A percentile compares a stretch with the other conserved stretches of the same genome.
Conservation (phyloP, 768 basidiomycete genomes). For the Trametes cinnabarina region DNA sequence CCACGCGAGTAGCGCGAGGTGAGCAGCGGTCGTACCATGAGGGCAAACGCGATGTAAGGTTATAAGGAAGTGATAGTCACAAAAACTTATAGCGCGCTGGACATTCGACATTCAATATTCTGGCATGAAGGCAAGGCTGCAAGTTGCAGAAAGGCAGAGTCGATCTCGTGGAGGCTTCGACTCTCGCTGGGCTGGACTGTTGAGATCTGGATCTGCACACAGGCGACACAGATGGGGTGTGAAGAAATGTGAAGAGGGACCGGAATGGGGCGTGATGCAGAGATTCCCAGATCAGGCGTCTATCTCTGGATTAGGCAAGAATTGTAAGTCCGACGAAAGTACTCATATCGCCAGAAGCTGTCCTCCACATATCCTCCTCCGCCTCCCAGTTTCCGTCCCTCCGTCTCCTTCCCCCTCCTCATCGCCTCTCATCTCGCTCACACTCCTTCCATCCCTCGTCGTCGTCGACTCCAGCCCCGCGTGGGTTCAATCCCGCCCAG, state of each 20-base stretch:
- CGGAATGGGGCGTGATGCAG: constrained; percentile 6
- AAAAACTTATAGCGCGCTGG: too few relatives aligned
- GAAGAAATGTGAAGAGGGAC: not conserved
- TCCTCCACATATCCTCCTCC: not conserved
- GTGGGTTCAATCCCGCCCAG: constrained; percentile 4
- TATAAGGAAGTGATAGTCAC: too few relatives aligned
- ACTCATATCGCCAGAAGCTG: constrained; percentile 7
- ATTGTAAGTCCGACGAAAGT: constrained; percentile 5
- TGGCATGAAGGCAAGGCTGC: too few relatives aligned
- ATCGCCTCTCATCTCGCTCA: constrained; percentile 1
- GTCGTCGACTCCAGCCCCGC: constrained; percentile 12
- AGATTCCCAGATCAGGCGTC: constrained; percentile 4
- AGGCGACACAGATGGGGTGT: not conserved
- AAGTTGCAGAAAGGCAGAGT: too few relatives aligned
- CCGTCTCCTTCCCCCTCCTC: not conserved
- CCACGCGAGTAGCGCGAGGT: not conserved
- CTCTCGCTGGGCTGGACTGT: too few relatives aligned
- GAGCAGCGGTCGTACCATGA: too few relatives aligned
- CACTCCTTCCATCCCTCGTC: constrained; percentile 8
- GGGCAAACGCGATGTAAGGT: too few relatives aligned
- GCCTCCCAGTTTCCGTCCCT: not conserved
- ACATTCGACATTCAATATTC: too few relatives aligned
- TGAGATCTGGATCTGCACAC: too few relatives aligned
- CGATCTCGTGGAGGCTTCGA: too few relatives aligned
- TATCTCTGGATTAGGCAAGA: not conserved